Evolutionary conservation across 192 early-diverging fungal species (phyloP), one percentile per base, ranked within the genome.

Genomic region (Backusella tarrabulga): DNA sequence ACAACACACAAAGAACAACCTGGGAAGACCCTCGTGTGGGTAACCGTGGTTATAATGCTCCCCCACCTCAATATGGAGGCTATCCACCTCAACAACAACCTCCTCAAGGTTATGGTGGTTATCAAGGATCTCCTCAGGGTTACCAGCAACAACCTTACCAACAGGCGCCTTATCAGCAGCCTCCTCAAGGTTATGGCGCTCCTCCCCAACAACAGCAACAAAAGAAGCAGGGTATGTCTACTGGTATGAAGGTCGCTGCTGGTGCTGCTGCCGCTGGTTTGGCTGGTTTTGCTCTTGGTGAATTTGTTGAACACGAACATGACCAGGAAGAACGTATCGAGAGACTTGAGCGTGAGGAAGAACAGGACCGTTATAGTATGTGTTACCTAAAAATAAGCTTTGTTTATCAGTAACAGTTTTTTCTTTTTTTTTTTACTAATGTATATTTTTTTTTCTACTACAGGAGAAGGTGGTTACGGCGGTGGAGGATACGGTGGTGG

Each of bases 221-320:
- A 19, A 74, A 54, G 8, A 60, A 60, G 3, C 14, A n/a, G 9
- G 74, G 73, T 34, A 71, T 75, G 68, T 76, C 71, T 19, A 74
- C 73, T 32, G 80, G 76, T 36, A 73, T 72, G 71, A 78, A 75
- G 34, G 29, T 81, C 2, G 80, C 76, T 34, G 80, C 68, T n/a
- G 76, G 68, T 71, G 73, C 77, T 38, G 80, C 72, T 1, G 76
- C 67, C 67, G 80, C 52, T 19, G 80, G 72, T 35, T 68, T 81
- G 15, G 80, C 76, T 50, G 80, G 80, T 29, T 75, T 78, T 52
- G 76, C 73, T 29, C 32, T 78, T 52, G 76, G 80, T 50, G 80
- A 77, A 67, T 76, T 81, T 46, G 32, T 81, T 32, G 80, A 75
- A 26, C 80, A 81, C 50, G 74, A 77, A n/a, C 73, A 75, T 41